Evolutionary conservation across 2,329 filamentous ascomycete species (phyloP).

Genomic region (Fusarium odoratissimum): DNA sequence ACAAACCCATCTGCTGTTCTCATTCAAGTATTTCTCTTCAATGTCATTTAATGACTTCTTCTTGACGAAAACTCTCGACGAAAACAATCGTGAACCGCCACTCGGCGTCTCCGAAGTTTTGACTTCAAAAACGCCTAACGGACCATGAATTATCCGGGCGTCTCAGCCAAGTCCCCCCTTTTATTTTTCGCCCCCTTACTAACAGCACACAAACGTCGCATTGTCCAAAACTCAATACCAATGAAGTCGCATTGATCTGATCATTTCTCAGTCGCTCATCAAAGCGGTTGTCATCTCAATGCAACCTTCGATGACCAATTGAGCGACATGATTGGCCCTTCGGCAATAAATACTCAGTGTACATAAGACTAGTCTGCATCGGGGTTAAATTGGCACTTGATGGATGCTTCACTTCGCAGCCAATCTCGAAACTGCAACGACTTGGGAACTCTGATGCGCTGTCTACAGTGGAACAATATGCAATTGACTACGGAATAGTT

Average conservation of each 20-base stretch:
- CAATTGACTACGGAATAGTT: fast-evolving
- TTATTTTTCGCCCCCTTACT: not conserved
- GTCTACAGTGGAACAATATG: no score
- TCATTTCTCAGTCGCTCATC: not conserved
- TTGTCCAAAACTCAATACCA: not conserved
- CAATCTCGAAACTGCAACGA: not conserved
- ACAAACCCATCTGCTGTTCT: fast-evolving
- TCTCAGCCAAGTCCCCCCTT: not conserved
- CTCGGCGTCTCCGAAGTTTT: not conserved
- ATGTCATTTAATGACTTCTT: not conserved
- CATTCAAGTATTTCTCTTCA: not conserved
- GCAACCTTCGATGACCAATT: not conserved
- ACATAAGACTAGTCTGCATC: not conserved
- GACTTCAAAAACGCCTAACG: not conserved
- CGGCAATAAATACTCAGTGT: not conserved
- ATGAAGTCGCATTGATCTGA: not conserved
- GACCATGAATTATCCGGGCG: conserved; percentile 9
- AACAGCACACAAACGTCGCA: not conserved
- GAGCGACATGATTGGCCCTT: not conserved
- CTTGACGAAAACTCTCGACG: no score
- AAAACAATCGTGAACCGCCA: not conserved
- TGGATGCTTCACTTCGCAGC: not conserved
- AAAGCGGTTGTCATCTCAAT: not conserved
- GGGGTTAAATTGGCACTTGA: not conserved
- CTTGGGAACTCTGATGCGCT: not conserved